Conservation (phyloP, 441 rosid genomes). For the Erodium chrysanthum region DNA sequence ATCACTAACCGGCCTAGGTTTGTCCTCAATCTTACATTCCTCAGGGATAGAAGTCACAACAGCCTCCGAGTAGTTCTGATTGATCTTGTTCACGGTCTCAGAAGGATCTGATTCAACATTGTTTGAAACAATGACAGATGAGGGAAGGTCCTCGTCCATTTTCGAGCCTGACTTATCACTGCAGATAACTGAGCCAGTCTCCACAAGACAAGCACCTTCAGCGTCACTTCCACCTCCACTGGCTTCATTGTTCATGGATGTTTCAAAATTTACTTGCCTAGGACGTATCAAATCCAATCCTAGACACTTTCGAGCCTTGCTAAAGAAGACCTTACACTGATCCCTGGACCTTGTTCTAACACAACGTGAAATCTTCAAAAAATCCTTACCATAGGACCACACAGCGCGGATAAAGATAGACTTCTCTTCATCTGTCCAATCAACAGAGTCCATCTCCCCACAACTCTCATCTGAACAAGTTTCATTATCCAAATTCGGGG, state of each 20-base stretch:
- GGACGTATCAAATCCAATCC: slow-evolving; percentile 62
- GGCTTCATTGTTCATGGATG: slow-evolving; percentile 44
- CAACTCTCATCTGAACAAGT: slow-evolving; percentile 88
- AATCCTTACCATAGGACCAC: slow-evolving; percentile 73
- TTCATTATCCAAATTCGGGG: slow-evolving; percentile 62
- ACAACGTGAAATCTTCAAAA: slow-evolving; percentile 51
- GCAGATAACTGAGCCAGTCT: slow-evolving; percentile 41
- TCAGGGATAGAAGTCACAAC: slow-evolving; percentile 26
- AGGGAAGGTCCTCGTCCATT: slow-evolving; percentile 32
- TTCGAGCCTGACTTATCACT: slow-evolving; percentile 35
- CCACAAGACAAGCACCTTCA: slow-evolving; percentile 50
- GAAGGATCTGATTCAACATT: slow-evolving; percentile 29
- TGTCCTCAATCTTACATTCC: slow-evolving; percentile 20
- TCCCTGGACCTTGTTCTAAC: slow-evolving; percentile 66
- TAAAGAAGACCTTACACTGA: slow-evolving; percentile 80
- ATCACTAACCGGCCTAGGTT: slow-evolving; percentile 21
- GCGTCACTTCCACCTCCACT: slow-evolving; percentile 63
- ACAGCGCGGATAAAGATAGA: slow-evolving; percentile 59
- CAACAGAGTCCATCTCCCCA: slow-evolving; percentile 64
- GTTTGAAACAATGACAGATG: slow-evolving; percentile 24
- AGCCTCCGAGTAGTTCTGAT: slow-evolving; percentile 22
- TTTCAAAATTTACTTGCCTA: slow-evolving; percentile 31
- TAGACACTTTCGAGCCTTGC: slow-evolving; percentile 89
- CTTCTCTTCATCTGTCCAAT: slow-evolving; percentile 93
- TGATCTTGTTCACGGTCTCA: slow-evolving; percentile 22